Percentiles rank a stretch among this genome's conserved stretches.
These are phyloP conservation scores for Stachybotrys elegans DNA, from an alignment of 2,329 filamentous ascomycete genomes.

Conservation along the genomic window DNA sequence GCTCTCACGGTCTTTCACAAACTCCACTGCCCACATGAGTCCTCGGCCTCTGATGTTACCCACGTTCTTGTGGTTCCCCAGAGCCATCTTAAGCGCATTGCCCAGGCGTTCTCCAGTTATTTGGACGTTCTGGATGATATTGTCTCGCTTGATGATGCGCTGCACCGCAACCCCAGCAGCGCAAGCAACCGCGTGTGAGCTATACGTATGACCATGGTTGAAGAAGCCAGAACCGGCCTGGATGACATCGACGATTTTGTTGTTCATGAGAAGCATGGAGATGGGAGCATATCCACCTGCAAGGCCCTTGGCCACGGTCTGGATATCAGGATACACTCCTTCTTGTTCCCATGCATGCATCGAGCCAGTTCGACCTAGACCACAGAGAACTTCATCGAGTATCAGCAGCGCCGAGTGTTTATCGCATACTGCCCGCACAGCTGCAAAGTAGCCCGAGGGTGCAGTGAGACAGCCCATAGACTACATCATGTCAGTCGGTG, in stretches of 20 bases:
- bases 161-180: conserved; percentile 12
- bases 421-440: conserved; percentile 47
- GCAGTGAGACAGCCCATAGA: conserved; percentile 28
- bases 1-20: conserved; percentile 14
- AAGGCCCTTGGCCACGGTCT: conserved; percentile 62
- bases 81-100: conserved; percentile 7
- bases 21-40: conserved; percentile 15
- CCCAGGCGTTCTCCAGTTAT: conserved; percentile 9
- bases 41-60: conserved; percentile 16
- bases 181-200: conserved; percentile 11
- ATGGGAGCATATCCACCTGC: conserved; percentile 28
- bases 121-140: not conserved
- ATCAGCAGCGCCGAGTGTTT: conserved; percentile 50
- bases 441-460: conserved; percentile 48
- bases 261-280: conserved; percentile 11
- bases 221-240: conserved; percentile 11
- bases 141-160: conserved; percentile 8
- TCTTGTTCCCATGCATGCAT: conserved; percentile 62
- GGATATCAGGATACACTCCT: conserved; percentile 54
- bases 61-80: conserved; percentile 9
- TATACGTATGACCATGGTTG: conserved; percentile 13
- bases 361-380: conserved; percentile 56
- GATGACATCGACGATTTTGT: conserved; percentile 9
- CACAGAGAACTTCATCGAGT: conserved; percentile 64
- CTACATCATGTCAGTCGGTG: conserved; percentile 10